These are phyloP conservation scores for Polyporus arcularius DNA, from an alignment of 768 basidiomycete genomes.

Conservation along the genomic window DNA sequence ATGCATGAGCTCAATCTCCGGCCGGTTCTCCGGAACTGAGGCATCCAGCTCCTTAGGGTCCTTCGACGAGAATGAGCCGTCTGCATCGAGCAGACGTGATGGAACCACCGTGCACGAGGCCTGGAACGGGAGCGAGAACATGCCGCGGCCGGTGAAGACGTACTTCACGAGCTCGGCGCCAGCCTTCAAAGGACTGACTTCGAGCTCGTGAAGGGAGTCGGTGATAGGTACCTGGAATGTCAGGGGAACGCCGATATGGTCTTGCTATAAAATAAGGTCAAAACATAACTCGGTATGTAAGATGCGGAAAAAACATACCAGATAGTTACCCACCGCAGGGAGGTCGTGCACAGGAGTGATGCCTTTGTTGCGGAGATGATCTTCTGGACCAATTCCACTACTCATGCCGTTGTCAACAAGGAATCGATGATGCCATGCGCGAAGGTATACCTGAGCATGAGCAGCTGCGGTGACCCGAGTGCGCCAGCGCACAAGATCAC, in stretches of 20 bases:
- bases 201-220: conserved; percentile 16
- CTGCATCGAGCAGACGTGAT: conserved; percentile 11
- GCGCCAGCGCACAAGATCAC: conserved; percentile 23
- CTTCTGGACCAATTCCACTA: conserved; percentile 27
- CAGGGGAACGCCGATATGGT: conserved; percentile 19
- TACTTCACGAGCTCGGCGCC: conserved; percentile 13
- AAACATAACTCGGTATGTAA: too few species aligned
- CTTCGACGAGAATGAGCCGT: background rate
- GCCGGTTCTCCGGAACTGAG: conserved; percentile 13
- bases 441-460: conserved; percentile 19
- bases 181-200: conserved; percentile 3
- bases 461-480: conserved; percentile 19
- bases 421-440: background rate
- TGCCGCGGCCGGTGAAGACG: conserved; percentile 14
- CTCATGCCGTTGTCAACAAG: background rate
- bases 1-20: conserved; percentile 26
- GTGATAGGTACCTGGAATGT: conserved; percentile 11
- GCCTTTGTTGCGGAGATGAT: conserved; percentile 18
- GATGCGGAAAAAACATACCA: conserved; percentile 4
- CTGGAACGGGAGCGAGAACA: conserved; percentile 14
- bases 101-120: conserved; percentile 9
- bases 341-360: conserved; percentile 21
- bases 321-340: conserved; percentile 28
- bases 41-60: conserved; percentile 9
- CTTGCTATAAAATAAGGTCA: conserved; percentile 5